Evolutionary conservation across 352 stramenopile species (phyloP), one percentile per base, ranked within the genome.

Genomic region (Phytophthora rubi): DNA sequence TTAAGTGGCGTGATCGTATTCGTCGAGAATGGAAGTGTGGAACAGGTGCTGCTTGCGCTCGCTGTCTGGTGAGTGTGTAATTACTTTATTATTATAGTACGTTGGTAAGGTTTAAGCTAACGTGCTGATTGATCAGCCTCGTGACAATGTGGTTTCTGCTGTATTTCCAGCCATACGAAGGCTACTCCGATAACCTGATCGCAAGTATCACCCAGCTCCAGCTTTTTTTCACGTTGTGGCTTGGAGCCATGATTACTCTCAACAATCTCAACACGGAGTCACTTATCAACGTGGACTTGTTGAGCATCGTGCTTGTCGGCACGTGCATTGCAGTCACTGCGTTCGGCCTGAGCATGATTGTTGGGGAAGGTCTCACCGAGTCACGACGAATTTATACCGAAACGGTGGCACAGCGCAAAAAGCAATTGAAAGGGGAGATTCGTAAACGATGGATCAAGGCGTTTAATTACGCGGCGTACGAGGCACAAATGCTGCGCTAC

Each of bases 181-280:
- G 88, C 32, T 79, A 87, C 58, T 88, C 81, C 1, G 80, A 92
- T 65, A 94, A 90, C 51, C 59, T 94, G 59, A 85, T 92, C 32
- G 83, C 80, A 42, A 91, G 84, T 58, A 79, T 92, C 59, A 86
- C 84, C 53, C 86, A 94, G 67, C 65, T 94, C 23, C 86, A 94
- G 69, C 79, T 92, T 45, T 92, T 89, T 73, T 76, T 94, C 42
- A 94, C 84, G 62, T 65, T 94, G n/a, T 94, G 86, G 86, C 83
- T 94, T 42, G 84, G 86, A 23, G 71, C 91, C 53, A 88, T 94
- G 78, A 90, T 89, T 52, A 75, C 77, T n/a, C 69, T 94, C 15
- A 87, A 91, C 53, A 79, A 80, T 30, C 52, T 90, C 37, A 90
- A 88, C 56, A 65, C 79, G 16, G 81, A 91, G 44, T 81, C 83